These are phyloP conservation scores for Digitaria exilis DNA, from an alignment of 202 grass and related monocot genomes.

Conservation along the genomic window DNA sequence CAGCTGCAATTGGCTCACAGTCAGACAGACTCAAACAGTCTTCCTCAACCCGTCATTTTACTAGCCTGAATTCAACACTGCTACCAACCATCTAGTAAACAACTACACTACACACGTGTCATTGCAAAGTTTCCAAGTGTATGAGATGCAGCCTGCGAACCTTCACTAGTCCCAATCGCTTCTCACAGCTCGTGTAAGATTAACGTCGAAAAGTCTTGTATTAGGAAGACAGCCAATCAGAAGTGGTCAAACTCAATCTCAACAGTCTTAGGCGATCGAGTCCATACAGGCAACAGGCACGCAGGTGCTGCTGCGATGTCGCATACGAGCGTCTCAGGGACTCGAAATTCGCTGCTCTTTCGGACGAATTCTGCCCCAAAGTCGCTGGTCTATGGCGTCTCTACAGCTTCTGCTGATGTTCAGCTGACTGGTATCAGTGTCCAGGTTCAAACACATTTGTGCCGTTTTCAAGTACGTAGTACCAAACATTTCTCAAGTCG, in stretches of 20 bases:
- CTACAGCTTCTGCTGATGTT: background rate
- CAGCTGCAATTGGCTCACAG: background rate
- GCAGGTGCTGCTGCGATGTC: background rate
- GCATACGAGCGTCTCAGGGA: slow-evolving; percentile 17
- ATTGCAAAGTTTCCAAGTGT: background rate
- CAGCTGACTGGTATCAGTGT: background rate
- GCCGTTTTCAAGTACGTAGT: background rate
- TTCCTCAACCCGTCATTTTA: background rate
- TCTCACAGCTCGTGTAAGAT: background rate
- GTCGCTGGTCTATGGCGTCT: background rate
- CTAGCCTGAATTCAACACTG: background rate
- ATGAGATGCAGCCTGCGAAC: background rate
- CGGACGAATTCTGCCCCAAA: background rate
- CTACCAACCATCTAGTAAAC: background rate
- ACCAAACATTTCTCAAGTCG: background rate
- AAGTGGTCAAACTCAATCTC: background rate
- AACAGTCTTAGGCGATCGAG: background rate
- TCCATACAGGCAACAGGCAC: background rate
- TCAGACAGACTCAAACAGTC: background rate
- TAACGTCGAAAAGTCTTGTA: background rate
- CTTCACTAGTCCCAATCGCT: background rate
- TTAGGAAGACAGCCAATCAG: background rate
- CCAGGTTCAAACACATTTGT: background rate
- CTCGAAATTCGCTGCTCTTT: background rate
- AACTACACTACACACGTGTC: background rate